Evolutionary conservation across 768 basidiomycete genomes (phyloP), one percentile per base, ranked within the genome.

Genomic region (Termitomyces heimii): DNA sequence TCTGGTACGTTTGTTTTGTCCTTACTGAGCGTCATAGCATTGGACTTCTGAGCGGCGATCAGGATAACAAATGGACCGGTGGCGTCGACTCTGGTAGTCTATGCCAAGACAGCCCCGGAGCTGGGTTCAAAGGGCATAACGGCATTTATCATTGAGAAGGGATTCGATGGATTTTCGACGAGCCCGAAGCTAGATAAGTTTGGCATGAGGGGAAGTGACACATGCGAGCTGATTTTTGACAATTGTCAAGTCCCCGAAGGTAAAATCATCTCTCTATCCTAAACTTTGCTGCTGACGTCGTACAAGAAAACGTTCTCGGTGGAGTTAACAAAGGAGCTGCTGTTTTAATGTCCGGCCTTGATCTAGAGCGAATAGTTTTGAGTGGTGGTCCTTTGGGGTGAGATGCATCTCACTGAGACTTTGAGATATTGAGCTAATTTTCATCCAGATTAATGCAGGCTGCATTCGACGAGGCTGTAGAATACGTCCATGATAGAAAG

Each of bases 61-160:
- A 94, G 93, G 93, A 96, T 96, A 68, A 96, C 94, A 14, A 97
- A 98, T 69, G 94, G 95, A 2, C 94, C 94, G 1, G 77, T 85
- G 32, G 94, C 94, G 5, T 93, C 92, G 18, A 95, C 93, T 0
- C 77, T 96, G 14, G 86, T 98, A 6, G 90, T 97, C 5, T 98
- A 98, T 70, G 94, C 94, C 16, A 94, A 94, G 73, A 92, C 92
- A 4, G 78, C 81, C 14, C 90, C 89, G 0, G 75, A 84, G 42
- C 82, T 82, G 62, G 86, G 84, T 16, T 88, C 90, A 18, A 94
- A 89, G 67, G 93, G 94, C 22, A 93, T 97, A 61, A 96, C 94
- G 0, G 83, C 94, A 0, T 97, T 97, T 70, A 85, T 97, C 61
- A 77, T 98, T 60, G 93, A 96, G 73, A 87, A 82, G 45, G 85